Conservation (phyloP, 495 filamentous ascomycete genomes). For the Lasiosphaeria hispida region DNA sequence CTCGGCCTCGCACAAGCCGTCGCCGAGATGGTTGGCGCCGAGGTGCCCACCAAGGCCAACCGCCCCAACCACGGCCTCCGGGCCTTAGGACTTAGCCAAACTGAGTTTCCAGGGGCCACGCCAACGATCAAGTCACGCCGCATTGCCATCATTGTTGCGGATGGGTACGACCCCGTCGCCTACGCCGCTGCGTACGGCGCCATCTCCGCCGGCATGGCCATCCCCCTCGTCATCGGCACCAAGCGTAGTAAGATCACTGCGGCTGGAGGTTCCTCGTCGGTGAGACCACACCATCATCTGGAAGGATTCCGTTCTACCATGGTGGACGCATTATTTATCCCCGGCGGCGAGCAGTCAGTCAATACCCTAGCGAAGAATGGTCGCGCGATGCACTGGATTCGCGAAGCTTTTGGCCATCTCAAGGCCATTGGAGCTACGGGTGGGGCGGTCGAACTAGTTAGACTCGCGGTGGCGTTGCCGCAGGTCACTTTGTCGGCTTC, state of each 20-base stretch:
- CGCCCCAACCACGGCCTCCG: constrained; percentile 64
- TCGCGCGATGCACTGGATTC: constrained; percentile 76
- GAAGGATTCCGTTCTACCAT: constrained; percentile 80
- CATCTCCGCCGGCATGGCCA: constrained; percentile 58
- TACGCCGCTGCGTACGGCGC: constrained; percentile 64
- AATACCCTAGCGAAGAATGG: constrained; percentile 65
- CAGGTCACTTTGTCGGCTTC: constrained; percentile 48
- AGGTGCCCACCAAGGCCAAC: constrained; percentile 50
- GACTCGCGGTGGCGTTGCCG: constrained; percentile 55
- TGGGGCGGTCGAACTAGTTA: constrained; percentile 65
- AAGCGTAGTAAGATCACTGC: constrained; percentile 60
- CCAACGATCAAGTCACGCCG: constrained; percentile 70
- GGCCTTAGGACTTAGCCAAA: constrained; percentile 64
- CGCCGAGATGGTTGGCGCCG: constrained; percentile 65
- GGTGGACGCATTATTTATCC: constrained; percentile 81
- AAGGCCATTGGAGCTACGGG: constrained; percentile 75
- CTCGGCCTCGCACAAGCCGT: constrained; percentile 68
- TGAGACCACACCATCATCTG: constrained; percentile 76
- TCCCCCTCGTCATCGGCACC: constrained; percentile 70
- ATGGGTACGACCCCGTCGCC: constrained; percentile 70
- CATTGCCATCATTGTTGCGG: constrained; percentile 76
- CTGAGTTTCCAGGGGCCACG: constrained; percentile 58
- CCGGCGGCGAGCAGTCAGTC: constrained; percentile 65
- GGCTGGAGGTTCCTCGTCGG: constrained; percentile 53
- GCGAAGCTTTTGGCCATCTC: constrained; percentile 78